Conservation (phyloP, 352 stramenopile species). For the Phytopythium helicoides region DNA sequence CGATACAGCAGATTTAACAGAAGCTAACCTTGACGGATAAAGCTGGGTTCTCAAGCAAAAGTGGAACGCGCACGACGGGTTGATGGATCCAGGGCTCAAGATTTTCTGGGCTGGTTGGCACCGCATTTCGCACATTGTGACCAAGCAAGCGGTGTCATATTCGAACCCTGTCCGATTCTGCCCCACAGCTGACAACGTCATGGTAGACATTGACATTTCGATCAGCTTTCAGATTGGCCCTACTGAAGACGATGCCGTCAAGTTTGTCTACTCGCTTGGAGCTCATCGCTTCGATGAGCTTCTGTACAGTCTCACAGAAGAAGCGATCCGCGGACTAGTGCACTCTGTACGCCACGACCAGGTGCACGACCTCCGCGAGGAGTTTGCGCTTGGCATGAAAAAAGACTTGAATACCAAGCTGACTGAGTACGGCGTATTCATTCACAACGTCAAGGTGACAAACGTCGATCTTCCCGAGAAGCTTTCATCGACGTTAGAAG, state of each 20-base stretch:
- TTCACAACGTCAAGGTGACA: slow-evolving; percentile 88
- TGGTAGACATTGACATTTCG: slow-evolving; percentile 89
- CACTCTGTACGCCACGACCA: slow-evolving; percentile 82
- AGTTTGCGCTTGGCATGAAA: slow-evolving; percentile 84
- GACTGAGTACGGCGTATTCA: slow-evolving; percentile 67
- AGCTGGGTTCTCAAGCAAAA: slow-evolving; percentile 83
- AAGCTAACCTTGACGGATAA: no score
- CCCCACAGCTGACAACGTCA: slow-evolving; percentile 84
- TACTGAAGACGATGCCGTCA: slow-evolving; percentile 68
- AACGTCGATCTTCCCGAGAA: slow-evolving; percentile 68
- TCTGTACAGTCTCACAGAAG: slow-evolving; percentile 75
- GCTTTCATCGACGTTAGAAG: slow-evolving; percentile 70
- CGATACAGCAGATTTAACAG: no score
- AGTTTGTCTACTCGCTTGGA: slow-evolving; percentile 84
- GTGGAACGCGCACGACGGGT: slow-evolving; percentile 77
- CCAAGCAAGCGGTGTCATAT: slow-evolving; percentile 83
- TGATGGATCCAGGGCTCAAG: slow-evolving; percentile 79
- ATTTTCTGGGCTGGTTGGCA: slow-evolving; percentile 78
- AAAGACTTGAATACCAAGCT: slow-evolving; percentile 81
- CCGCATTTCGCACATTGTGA: slow-evolving; percentile 85
- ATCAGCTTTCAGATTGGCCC: slow-evolving; percentile 87
- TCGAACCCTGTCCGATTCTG: slow-evolving; percentile 68
- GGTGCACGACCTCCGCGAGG: slow-evolving; percentile 76
- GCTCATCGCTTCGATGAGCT: slow-evolving; percentile 83
- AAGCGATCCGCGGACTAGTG: slow-evolving; percentile 76